Base-by-base conservation (phyloP, 2,329 filamentous ascomycete species). In the Aspergillus piperis region DNA sequence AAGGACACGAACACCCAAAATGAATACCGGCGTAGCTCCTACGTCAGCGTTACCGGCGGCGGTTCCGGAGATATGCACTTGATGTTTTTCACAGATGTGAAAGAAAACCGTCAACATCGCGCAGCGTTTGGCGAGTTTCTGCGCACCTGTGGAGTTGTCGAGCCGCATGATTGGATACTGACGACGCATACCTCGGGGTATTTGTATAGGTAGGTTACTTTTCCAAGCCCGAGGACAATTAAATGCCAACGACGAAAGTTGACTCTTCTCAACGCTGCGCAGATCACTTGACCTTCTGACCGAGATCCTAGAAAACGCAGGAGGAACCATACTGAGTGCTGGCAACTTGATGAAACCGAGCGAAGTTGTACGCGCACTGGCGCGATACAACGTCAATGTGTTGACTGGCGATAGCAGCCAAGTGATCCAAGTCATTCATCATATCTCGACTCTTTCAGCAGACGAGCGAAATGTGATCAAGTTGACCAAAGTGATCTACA, bases 401-500 rank as follows among this genome's bases (percentile, higher is more conserved):
- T 56, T 82, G 2, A 63, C 73, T 0, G 78, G 78, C 0, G 78
- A 81, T 17, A 69, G 69, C 0, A 75, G 74, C 27, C 78, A 80
- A 51, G 57, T 81, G 1, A 58, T 80, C 0, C 70, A 76, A 1
- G 44, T 80, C 2, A 69, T 75, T 0, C 68, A 77, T 11, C 60
- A 76, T 51, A 72, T 81, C 3, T 72, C 76, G 2, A 69, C 66
- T 0, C 61, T 80, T 0, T 41, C 69, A 0, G 59, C 62, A 4
- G 64, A 67, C 1, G 36, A 66, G 0, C 57, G 59, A 4, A 11
- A 48, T 1, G 7, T 13, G 0, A 66, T 81, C 39, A 69, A 63
- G 1, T 42, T 82, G 0, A 57, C 71, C 11, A 82, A 81, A 61
- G 67, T 81, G 0, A 71, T 82, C 3, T 82, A 82, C 58, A 81